Evolutionary conservation across 2,329 filamentous ascomycete species (phyloP).

Genomic region (Madurella fahalii): DNA sequence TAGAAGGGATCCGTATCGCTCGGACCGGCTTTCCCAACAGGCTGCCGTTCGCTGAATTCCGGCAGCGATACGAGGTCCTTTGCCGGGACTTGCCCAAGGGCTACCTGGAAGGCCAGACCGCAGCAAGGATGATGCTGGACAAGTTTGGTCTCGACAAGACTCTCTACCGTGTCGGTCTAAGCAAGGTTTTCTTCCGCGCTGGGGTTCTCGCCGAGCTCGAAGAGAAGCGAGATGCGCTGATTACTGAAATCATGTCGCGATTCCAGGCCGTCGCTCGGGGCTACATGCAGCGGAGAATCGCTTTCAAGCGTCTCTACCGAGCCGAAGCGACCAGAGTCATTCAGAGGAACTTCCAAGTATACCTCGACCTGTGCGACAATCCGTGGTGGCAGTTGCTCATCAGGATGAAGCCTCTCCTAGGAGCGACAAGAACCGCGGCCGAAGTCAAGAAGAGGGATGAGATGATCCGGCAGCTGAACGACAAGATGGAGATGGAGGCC

Average conservation of each 20-base stretch:
- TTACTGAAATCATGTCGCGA: conserved; percentile 86
- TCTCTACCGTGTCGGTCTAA: conserved; percentile 88
- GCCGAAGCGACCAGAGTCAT: conserved; percentile 94
- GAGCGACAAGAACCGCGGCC: conserved; percentile 82
- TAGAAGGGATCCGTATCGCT: conserved; percentile 97
- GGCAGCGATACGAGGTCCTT: conserved; percentile 91
- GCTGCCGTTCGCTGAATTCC: conserved; percentile 86
- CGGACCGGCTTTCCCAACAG: conserved; percentile 95
- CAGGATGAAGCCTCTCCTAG: conserved; percentile 91
- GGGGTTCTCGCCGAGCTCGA: conserved; percentile 95
- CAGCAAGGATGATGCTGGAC: conserved; percentile 80
- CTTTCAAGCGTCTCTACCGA: conserved; percentile 89
- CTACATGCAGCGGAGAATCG: conserved; percentile 80
- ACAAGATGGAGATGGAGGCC: conserved; percentile 74
- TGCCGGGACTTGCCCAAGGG: conserved; percentile 84
- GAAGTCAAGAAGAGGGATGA: conserved; percentile 96
- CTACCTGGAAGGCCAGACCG: conserved; percentile 85
- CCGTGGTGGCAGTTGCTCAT: conserved; percentile 97
- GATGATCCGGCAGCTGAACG: conserved; percentile 81
- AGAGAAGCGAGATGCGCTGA: conserved; percentile 88
- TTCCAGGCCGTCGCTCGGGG: conserved; percentile 93
- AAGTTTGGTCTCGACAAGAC: conserved; percentile 80
- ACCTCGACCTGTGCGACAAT: conserved; percentile 82
- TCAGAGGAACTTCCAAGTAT: conserved; percentile 88
- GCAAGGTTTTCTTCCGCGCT: conserved; percentile 96